Evolutionary conservation across 202 grass and related monocot genomes (phyloP).

Genomic region (Brachypodium distachyon): DNA sequence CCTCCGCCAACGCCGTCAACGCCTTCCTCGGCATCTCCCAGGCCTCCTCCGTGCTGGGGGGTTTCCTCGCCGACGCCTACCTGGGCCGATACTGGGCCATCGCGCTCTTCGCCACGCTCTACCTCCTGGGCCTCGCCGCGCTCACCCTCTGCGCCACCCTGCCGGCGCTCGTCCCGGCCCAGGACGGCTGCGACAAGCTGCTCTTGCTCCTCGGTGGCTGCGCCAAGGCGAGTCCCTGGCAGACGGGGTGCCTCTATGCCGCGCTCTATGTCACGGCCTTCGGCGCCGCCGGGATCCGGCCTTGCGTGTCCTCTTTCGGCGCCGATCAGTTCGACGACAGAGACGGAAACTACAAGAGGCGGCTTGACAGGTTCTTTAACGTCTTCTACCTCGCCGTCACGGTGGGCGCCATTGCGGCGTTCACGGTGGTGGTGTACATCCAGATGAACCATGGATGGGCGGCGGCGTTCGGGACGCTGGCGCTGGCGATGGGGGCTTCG

Average conservation of each 20-base stretch:
- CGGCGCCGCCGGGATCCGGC: constrained; percentile 81
- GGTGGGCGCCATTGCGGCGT: constrained; percentile 63
- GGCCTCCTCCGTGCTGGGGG: constrained; percentile 71
- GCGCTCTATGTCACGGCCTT: constrained; percentile 71
- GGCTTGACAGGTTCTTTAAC: constrained; percentile 77
- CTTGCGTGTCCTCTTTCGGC: constrained; percentile 80
- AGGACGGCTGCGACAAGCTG: constrained; percentile 48
- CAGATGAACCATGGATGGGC: constrained; percentile 82
- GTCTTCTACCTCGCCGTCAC: constrained; percentile 94
- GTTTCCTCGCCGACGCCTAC: constrained; percentile 92
- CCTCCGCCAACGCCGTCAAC: constrained; percentile 68
- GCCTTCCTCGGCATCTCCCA: constrained; percentile 91
- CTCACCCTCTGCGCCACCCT: constrained; percentile 65
- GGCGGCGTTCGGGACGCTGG: constrained; percentile 70
- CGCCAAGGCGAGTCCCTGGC: constrained; percentile 40
- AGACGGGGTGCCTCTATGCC: constrained; percentile 70
- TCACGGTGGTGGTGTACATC: constrained; percentile 82
- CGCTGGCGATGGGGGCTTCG: constrained; percentile 71
- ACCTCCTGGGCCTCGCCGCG: constrained; percentile 69
- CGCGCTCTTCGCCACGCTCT: constrained; percentile 66
- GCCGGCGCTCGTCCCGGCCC: constrained; percentile 41
- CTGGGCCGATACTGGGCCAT: constrained; percentile 94
- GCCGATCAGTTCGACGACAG: constrained; percentile 94
- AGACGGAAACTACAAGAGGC: constrained; percentile 39
- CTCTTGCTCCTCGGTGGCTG: constrained; percentile 56